phyloP scores from a whole-genome alignment of 2,329 filamentous ascomycete genomes.

The Neofusicoccum laricinum region DNA sequence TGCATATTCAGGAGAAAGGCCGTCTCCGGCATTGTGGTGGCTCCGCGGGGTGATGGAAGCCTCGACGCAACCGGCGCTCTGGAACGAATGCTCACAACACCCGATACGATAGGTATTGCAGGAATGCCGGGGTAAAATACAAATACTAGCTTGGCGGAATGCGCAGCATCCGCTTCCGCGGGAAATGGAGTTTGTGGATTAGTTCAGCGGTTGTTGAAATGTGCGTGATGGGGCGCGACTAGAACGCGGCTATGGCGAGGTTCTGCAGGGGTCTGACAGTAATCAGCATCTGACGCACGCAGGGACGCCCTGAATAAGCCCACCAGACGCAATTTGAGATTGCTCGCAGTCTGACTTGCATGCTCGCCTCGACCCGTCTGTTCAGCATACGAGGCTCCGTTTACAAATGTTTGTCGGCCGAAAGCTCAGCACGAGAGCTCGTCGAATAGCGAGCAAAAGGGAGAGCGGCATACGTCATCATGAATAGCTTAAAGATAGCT shows the following conservation, averaged over 20 bases:
- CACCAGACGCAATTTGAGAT: slow-evolving; percentile 1
- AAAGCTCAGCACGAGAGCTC: neutral
- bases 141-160: neutral
- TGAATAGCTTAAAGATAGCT: neutral
- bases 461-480: neutral
- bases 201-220: neutral
- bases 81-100: neutral
- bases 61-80: neutral
- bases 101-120: neutral
- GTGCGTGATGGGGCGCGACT: neutral
- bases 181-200: neutral
- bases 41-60: neutral
- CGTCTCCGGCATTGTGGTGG: neutral
- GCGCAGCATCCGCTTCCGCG: neutral
- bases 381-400: neutral
- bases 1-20: neutral
- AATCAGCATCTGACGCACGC: neutral
- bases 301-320: neutral
- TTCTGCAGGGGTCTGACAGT: slow-evolving; percentile 3
- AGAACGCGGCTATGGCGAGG: neutral
- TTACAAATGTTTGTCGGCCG: neutral
- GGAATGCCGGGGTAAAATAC: neutral
- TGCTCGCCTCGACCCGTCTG: neutral
- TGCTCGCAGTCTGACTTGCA: neutral
- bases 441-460: neutral